These are phyloP conservation scores for Trichoderma lentiforme DNA, from an alignment of 2,329 filamentous ascomycete species.

Conservation along the genomic window DNA sequence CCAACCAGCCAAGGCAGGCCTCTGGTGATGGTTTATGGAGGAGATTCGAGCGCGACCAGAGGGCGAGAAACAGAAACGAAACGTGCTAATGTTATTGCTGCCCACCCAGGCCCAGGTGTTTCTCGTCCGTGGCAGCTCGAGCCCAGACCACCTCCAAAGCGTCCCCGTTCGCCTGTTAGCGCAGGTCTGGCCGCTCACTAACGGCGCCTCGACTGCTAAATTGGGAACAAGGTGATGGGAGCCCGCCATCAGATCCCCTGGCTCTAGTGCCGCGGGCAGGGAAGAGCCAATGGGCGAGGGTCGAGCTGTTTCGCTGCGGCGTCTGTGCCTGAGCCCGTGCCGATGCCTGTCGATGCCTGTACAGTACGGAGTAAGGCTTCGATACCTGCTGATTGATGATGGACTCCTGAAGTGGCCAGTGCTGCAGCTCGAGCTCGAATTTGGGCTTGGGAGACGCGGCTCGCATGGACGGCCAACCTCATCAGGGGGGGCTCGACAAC, in stretches of 20 bases:
- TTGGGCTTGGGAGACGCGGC: not conserved
- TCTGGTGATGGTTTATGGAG: constrained; percentile 9
- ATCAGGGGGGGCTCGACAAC: constrained; percentile 13
- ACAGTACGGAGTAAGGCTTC: not conserved
- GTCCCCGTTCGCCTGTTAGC: constrained; percentile 3
- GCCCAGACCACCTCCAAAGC: constrained; percentile 16
- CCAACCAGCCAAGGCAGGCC: constrained; percentile 6
- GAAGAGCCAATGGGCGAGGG: not conserved
- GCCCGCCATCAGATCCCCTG: constrained; percentile 9
- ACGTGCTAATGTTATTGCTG: constrained; percentile 10
- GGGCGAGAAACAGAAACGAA: constrained; percentile 15
- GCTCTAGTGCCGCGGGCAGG: constrained; percentile 7
- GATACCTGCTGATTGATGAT: constrained; percentile 6
- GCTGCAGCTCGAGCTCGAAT: not conserved
- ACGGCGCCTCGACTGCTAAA: constrained; percentile 20
- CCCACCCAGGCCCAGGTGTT: constrained; percentile 2
- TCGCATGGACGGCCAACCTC: constrained; percentile 2
- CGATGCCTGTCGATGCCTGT: not conserved
- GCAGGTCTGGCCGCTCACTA: constrained; percentile 18
- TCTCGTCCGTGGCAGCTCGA: constrained; percentile 16
- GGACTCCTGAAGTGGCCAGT: constrained; percentile 15
- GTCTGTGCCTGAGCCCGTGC: not conserved
- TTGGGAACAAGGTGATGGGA: constrained; percentile 18
- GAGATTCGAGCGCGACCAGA: not conserved
- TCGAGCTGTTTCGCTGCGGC: not conserved